These are phyloP conservation scores for Chlamydomonas incerta DNA, from an alignment of 139 green algal species.

Conservation along the genomic window DNA sequence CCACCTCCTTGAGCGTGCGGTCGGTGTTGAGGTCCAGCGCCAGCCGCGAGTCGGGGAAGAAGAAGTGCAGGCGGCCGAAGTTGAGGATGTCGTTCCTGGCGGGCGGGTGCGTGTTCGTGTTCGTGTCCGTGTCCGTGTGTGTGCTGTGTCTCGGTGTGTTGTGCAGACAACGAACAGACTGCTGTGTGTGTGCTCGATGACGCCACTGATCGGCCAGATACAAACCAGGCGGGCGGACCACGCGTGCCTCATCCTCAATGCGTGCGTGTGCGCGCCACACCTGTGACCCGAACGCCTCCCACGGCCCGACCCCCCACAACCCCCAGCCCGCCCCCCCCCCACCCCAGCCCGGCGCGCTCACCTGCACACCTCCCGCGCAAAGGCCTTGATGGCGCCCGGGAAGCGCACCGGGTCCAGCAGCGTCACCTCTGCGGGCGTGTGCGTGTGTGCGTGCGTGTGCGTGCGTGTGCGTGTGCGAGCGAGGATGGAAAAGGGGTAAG, in stretches of 20 bases:
- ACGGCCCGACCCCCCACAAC: no score
- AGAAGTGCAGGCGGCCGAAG: constrained; percentile 92
- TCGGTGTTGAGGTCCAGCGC: constrained; percentile 92
- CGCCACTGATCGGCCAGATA: no score
- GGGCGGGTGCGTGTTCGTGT: not conserved
- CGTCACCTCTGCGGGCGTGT: constrained; percentile 65
- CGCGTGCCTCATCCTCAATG: no score
- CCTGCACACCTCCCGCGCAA: constrained; percentile 82
- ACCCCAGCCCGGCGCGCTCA: not conserved
- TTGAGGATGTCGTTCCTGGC: constrained; percentile 93
- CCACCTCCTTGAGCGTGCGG: constrained; percentile 85
- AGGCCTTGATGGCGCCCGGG: constrained; percentile 87
- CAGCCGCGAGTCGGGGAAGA: constrained; percentile 91
- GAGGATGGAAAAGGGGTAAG: no score
- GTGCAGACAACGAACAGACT: no score
- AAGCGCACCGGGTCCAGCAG: constrained; percentile 91
- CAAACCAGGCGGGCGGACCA: no score
- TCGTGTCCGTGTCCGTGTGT: no score
- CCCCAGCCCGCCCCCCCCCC: not conserved
- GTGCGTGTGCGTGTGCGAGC: not conserved
- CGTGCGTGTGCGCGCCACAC: no score
- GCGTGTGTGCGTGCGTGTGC: not conserved
- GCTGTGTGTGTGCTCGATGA: no score
- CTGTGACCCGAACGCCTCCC: no score
- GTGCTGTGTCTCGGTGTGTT: no score